Base-by-base conservation (phyloP, 2,329 filamentous ascomycete species). In the Boeremia exigua region DNA sequence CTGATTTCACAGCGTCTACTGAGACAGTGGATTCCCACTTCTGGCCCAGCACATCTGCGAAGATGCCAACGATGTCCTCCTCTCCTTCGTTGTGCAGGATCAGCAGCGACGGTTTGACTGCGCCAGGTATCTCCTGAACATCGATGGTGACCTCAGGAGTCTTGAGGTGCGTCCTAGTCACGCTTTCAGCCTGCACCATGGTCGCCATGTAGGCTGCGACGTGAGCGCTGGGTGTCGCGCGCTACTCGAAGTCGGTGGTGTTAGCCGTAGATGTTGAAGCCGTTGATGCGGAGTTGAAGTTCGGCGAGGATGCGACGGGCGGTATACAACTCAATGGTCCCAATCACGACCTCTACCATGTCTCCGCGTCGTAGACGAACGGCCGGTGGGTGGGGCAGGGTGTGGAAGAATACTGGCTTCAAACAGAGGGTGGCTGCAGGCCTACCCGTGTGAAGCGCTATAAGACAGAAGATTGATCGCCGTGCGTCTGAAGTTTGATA, bases 11-110 rank as follows among this genome's bases (percentile, higher is more conserved):
- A 40, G 83, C 77, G 58, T 80, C 77, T 73, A 89, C 81, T 51
- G 82, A 78, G 29, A 79, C 74, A 48, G 84, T 84, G 38, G 88
- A 79, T 56, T 82, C 84, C 76, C 84, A 88, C 17, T 88, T 84
- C 71, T 92, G 91, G 12, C 91, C 91, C 37, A 95, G 77, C 7
- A 94, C 88, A 67, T 94, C 89, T 25, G 91, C 90, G 64, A 93
- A 89, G 30, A 90, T 79, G 19, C 85, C 84, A 27, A 93, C 86
- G 60, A 95, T 90, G 36, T 84, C 82, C 56, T 93, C 88, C 72
- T 94, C 89, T 15, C 85, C 88, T 19, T 80, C 80, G 10, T 88
- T 86, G 73, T 88, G 91, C 15, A 94, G 76, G 56, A 95, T 70
- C 57, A 80, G 68, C 55, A 80, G 68, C 60, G 77, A 74, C 49